Evolutionary conservation across 495 filamentous ascomycete species (phyloP).

Genomic region (Physcia stellaris): DNA sequence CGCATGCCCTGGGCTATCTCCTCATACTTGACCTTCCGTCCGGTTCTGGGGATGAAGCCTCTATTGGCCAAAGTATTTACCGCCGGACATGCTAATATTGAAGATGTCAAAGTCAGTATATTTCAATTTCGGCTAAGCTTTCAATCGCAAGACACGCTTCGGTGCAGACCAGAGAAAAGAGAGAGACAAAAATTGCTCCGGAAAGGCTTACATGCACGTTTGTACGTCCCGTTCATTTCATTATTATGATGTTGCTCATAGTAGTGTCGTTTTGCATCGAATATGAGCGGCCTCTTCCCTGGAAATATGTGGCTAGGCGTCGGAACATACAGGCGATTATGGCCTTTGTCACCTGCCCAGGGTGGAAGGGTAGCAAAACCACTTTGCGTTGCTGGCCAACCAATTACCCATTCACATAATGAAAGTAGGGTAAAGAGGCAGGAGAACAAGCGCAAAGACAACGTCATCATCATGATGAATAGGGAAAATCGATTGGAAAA

Average conservation of each 20-base stretch:
- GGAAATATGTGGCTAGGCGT: not conserved
- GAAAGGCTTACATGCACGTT: no score
- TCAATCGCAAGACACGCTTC: no score
- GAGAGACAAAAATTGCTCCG: no score
- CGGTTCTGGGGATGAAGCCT: slow-evolving; percentile 2
- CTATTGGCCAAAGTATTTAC: slow-evolving; percentile 5
- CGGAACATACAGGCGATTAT: not conserved
- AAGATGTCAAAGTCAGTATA: no score
- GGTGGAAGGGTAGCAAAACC: not conserved
- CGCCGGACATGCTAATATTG: slow-evolving; percentile 6
- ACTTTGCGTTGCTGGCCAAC: not conserved
- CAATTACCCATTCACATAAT: not conserved
- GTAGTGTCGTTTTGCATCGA: not conserved
- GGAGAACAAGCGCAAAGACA: not conserved
- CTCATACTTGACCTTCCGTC: slow-evolving; percentile 4
- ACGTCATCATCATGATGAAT: no score
- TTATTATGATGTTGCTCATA: not conserved
- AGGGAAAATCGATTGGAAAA: no score
- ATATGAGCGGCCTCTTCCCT: not conserved
- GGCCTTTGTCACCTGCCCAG: not conserved
- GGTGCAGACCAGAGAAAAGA: no score
- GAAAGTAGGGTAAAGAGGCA: not conserved
- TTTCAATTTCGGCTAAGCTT: no score
- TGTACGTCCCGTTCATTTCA: slow-evolving; percentile 1
- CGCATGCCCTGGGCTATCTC: not conserved